phyloP scores from a whole-genome alignment of 805 yeast genomes.

The Suhomyces vadensis region DNA sequence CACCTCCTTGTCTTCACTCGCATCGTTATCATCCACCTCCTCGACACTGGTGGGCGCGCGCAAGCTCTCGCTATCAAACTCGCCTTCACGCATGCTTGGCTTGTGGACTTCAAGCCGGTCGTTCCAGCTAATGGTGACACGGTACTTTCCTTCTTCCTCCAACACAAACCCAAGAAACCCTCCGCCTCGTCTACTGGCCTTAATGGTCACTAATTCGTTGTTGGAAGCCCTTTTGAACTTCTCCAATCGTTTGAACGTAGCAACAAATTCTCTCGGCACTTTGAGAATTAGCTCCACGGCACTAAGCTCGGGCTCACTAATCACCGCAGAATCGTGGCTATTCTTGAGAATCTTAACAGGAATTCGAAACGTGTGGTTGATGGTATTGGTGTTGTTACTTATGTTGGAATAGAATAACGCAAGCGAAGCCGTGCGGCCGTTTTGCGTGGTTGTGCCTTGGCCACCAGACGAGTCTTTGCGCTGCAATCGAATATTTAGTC shows the following conservation, averaged over 20 bases:
- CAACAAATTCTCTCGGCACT: conserved; percentile 48
- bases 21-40: conserved; percentile 17
- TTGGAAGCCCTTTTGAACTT: conserved; percentile 54
- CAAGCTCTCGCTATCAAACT: conserved; percentile 24
- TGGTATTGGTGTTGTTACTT: conserved; percentile 41
- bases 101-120: conserved; percentile 48
- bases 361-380: conserved; percentile 66
- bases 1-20: conserved; percentile 42
- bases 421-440: conserved; percentile 50
- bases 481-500: conserved; percentile 53
- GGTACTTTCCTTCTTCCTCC: conserved; percentile 54
- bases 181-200: conserved; percentile 44
- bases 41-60: conserved; percentile 17
- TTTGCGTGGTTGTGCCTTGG: conserved; percentile 21
- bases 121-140: conserved; percentile 61
- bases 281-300: conserved; percentile 58
- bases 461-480: conserved; percentile 36
- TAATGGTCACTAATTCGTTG: conserved; percentile 48
- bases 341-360: conserved; percentile 66
- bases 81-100: conserved; percentile 19
- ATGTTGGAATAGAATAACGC: conserved; percentile 56
- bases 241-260: conserved; percentile 62
- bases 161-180: conserved; percentile 55
- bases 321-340: conserved; percentile 51
- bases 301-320: conserved; percentile 61